Conservation (phyloP, 257 asterid species). For the Leptodermis oblonga region DNA sequence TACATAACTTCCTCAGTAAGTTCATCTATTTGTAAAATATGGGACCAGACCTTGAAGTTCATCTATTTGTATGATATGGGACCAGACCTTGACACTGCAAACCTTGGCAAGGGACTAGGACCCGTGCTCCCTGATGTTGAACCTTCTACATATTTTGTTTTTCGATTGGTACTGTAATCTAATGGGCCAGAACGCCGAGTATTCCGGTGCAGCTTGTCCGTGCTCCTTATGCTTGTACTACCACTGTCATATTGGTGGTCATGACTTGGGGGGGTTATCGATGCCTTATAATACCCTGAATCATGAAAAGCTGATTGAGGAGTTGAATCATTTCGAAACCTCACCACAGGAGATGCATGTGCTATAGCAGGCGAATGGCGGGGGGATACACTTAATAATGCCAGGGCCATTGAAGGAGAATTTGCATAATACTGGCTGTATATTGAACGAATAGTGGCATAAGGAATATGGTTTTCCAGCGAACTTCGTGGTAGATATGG, state of each 20-base stretch:
- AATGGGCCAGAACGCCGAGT: constrained; percentile 88
- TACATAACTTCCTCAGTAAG: constrained; percentile 29
- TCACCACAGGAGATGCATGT: constrained; percentile 69
- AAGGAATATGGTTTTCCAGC: constrained; percentile 77
- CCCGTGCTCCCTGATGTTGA: constrained; percentile 84
- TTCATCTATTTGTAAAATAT: constrained; percentile 55
- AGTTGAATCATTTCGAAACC: constrained; percentile 52
- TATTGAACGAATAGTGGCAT: constrained; percentile 73
- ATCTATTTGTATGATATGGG: constrained; percentile 71
- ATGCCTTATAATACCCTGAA: constrained; percentile 55
- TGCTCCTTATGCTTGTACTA: constrained; percentile 37
- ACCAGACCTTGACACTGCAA: constrained; percentile 92
- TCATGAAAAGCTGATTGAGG: constrained; percentile 50
- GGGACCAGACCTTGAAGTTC: constrained; percentile 84
- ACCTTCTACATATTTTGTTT: constrained; percentile 60
- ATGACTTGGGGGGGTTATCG: constrained; percentile 57
- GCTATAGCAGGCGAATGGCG: constrained; percentile 76
- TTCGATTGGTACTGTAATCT: constrained; percentile 72
- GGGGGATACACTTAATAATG: constrained; percentile 53
- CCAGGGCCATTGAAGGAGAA: constrained; percentile 52
- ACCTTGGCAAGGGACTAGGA: constrained; percentile 91
- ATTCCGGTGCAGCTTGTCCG: constrained; percentile 45
- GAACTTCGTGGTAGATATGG: constrained; percentile 81
- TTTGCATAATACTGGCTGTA: constrained; percentile 81
- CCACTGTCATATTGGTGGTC: constrained; percentile 55